These are phyloP conservation scores for Tetragonia tetragonoides DNA, from an alignment of 148 eudicot genomes.

Conservation along the genomic window DNA sequence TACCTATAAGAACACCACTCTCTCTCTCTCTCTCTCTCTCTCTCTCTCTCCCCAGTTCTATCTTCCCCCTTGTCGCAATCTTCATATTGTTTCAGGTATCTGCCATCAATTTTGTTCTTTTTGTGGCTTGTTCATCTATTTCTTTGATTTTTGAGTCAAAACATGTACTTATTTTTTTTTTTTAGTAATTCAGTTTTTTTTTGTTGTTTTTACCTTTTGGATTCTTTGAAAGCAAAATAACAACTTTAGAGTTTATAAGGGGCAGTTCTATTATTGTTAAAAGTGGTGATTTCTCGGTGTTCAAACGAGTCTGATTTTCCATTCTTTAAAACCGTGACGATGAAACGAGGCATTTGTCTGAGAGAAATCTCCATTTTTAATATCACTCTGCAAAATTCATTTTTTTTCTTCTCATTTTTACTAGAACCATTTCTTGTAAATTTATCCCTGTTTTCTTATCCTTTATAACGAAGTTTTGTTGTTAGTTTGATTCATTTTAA, in stretches of 20 bases:
- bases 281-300: constrained; percentile 24
- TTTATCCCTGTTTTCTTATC: not conserved
- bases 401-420: no score
- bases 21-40: not conserved
- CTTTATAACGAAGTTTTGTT: not conserved
- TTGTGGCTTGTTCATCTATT: not conserved
- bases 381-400: not conserved
- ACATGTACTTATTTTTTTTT: not conserved
- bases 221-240: no score
- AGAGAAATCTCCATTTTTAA: constrained; percentile 17
- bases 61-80: not conserved
- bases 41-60: not conserved
- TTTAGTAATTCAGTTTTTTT: no score
- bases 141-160: not conserved
- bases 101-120: not conserved
- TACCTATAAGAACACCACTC: not conserved
- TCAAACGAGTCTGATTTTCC: constrained; percentile 34
- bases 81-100: not conserved
- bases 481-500: no score
- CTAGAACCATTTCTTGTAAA: not conserved
- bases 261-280: not conserved
- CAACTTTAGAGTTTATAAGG: not conserved
- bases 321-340: constrained; percentile 26
- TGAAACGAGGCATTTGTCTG: constrained; percentile 39
- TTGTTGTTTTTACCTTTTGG: not conserved